Evolutionary conservation across 345 rosid genomes (phyloP), one percentile per base, ranked within the genome.

Genomic region (Clarkia xantiana): DNA sequence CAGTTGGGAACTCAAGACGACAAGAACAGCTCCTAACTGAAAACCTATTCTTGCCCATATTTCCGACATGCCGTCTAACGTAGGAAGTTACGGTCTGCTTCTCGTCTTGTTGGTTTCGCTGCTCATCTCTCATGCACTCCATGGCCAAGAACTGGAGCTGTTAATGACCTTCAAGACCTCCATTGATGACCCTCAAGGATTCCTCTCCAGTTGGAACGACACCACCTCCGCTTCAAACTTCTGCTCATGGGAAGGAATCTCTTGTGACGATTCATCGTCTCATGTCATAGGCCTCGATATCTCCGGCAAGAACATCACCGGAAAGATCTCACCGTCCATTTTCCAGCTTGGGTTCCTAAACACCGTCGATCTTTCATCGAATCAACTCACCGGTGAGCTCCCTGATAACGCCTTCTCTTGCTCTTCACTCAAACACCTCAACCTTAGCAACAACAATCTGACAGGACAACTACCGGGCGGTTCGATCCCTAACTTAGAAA

Each of bases 391-490:
- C 1, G 83, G 87, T 44, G 64, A 67, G 54, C 44, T 89, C 47
- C 89, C 93, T 56, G 25, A 3, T 0, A 67, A 70, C 15, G 40
- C 76, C 10, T 84, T 78, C 22, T 65, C 77, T 47, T 56, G 70
- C 51, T 55, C 78, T 14, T 71, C 84, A 9, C 83, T 89, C 52
- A 71, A 64, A 15, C 60, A 62, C 59, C 85, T 89, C 54, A 89
- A 89, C 61, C 71, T 85, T 23, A 89, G 97, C 64, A 76, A 76
- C 75, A 89, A 85, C 55, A 89, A 89, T 63, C 76, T 89, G 74
- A 78, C 90, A 2, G 82, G 94, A 40, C 63, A 58, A 0, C 59
- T 89, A 45, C 86, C 86, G 18, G 19, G 58, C 0, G 73, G 71
- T 36, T 69, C 64, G 14, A 47, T 59, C 14, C 16, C 69, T 42